Conservation (phyloP, 1,284 basidiomycete genomes). For the Cutaneotrichosporon spelunceum region DNA sequence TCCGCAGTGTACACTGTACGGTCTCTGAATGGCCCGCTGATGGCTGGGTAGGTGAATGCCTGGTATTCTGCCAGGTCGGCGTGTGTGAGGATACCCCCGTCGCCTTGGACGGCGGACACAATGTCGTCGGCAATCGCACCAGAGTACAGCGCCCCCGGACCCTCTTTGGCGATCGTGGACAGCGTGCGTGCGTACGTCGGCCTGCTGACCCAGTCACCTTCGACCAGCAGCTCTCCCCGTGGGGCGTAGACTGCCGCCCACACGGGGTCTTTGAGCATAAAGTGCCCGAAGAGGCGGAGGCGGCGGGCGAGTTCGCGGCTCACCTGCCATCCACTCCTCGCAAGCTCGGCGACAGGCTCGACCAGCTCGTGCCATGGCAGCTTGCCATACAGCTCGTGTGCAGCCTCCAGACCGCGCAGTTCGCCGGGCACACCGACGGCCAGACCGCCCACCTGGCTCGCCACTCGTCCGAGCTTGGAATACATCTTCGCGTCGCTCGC, state of each 20-base stretch:
- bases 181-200: conserved; percentile 55
- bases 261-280: conserved; percentile 72
- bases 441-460: conserved; percentile 69
- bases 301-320: conserved; percentile 68
- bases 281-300: conserved; percentile 58
- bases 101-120: conserved; percentile 34
- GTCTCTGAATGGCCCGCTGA: conserved; percentile 70
- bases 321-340: conserved; percentile 68
- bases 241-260: conserved; percentile 80
- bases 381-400: conserved; percentile 50
- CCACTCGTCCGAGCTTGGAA: conserved; percentile 65
- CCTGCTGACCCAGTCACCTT: conserved; percentile 70
- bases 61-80: conserved; percentile 57
- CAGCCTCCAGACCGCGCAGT: conserved; percentile 63
- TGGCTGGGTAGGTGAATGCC: conserved; percentile 67
- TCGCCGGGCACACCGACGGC: conserved; percentile 83
- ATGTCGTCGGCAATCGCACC: conserved; percentile 48
- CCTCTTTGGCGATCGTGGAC: conserved; percentile 42
- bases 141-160: conserved; percentile 46
- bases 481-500: conserved; percentile 74
- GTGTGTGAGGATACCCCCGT: conserved; percentile 46
- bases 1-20: conserved; percentile 78
- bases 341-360: conserved; percentile 68
- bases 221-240: conserved; percentile 63
- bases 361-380: conserved; percentile 75